Conservation (phyloP, 2,329 filamentous ascomycete genomes). For the Verticillium albo-atrum region DNA sequence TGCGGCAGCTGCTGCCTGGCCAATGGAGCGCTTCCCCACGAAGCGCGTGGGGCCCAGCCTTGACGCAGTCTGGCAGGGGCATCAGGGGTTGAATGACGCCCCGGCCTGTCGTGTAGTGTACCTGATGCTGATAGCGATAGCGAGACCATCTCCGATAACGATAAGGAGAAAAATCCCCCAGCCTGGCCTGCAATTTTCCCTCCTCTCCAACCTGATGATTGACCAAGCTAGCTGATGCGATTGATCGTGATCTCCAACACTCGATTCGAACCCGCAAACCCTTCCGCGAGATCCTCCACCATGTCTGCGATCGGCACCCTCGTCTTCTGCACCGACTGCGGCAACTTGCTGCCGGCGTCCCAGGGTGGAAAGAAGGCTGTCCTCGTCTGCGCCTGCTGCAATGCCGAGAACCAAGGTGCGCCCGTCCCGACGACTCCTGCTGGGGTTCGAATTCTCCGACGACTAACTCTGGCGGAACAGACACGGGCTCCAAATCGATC, state of each 20-base stretch:
- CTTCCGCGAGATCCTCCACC: not conserved
- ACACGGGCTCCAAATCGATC: constrained; percentile 71
- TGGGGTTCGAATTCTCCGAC: not conserved
- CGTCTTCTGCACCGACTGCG: constrained; percentile 90
- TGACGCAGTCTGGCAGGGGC: not conserved
- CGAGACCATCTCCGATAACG: not conserved
- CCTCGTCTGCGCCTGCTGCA: constrained; percentile 81
- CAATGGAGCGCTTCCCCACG: not conserved
- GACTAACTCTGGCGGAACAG: constrained; percentile 31
- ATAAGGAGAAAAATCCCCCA: not conserved
- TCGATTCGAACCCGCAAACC: not conserved
- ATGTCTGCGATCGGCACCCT: constrained; percentile 91
- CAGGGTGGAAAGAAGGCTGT: constrained; percentile 72
- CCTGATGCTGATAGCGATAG: not conserved
- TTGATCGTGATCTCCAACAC: not conserved
- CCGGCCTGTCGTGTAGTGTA: not conserved
- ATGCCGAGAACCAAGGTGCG: constrained; percentile 76
- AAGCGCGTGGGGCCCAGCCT: not conserved
- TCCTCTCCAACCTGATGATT: not conserved
- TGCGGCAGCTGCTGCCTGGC: constrained; percentile 5
- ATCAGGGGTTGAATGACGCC: not conserved
- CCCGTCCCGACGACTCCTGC: constrained; percentile 2
- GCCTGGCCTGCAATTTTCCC: not conserved
- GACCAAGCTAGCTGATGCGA: not conserved
- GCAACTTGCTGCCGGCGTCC: constrained; percentile 80